A percentile compares a stretch with the other conserved stretches of the same genome.
phyloP scores from a whole-genome alignment of 257 asterid genomes.

The Agastache rugosa region DNA sequence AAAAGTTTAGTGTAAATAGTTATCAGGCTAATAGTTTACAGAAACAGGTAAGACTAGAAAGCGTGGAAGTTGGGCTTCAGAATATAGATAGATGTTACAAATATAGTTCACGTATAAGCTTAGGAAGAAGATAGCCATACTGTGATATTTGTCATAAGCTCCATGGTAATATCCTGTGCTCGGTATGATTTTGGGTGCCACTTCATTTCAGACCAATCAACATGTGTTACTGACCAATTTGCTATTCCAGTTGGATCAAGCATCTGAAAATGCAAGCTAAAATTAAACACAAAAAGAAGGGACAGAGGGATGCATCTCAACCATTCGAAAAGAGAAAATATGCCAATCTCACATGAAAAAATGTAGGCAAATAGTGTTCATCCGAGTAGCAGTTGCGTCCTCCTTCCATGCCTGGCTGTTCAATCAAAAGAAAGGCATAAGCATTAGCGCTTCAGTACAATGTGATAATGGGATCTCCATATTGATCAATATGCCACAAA shows the following conservation, averaged over 20 bases:
- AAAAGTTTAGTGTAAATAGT: constrained; percentile 24
- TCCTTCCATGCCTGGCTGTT: constrained; percentile 97
- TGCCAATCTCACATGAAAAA: constrained; percentile 69
- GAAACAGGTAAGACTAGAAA: not conserved
- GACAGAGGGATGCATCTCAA: constrained; percentile 14
- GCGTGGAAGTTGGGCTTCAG: not conserved
- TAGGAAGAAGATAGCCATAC: constrained; percentile 46
- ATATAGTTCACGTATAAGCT: not conserved
- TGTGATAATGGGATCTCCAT: not conserved
- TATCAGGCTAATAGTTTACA: not conserved
- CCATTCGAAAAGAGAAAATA: constrained; percentile 7
- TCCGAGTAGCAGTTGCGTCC: constrained; percentile 94
- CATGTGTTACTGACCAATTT: constrained; percentile 88
- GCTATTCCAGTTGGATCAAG: constrained; percentile 85
- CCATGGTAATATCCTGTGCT: constrained; percentile 59
- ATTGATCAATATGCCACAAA: constrained; percentile 1
- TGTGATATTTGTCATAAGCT: constrained; percentile 74
- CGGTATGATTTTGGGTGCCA: constrained; percentile 91
- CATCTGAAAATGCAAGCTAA: constrained; percentile 53
- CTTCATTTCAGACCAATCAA: constrained; percentile 92
- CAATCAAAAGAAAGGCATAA: constrained; percentile 43
- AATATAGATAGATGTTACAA: not conserved
- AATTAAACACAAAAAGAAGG: not conserved
- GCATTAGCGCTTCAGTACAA: constrained; percentile 33
- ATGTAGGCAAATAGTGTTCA: constrained; percentile 95